Base-by-base conservation (phyloP, 2,329 filamentous ascomycete species). In the Coniella lustricola region DNA sequence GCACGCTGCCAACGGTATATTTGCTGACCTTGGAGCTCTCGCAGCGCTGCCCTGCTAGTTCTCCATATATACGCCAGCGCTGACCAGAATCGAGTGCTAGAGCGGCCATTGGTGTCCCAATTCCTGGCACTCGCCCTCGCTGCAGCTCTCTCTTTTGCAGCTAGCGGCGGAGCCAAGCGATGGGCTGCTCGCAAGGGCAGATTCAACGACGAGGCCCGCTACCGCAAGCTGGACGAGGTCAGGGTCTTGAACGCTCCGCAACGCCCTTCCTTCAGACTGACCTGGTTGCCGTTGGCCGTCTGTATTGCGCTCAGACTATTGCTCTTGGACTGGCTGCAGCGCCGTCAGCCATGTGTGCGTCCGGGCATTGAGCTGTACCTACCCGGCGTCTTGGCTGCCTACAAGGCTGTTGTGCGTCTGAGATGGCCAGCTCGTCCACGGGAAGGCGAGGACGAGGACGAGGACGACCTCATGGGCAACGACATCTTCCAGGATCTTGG, bases 361-460 rank as follows among this genome's bases (percentile, higher is more conserved):
- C 63, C 70, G 17, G 75, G 75, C 3, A 55, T 79, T 14, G 74
- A 79, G 67, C 75, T 71, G 49, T 74, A 74, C 54, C 57, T 78
- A 4, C 71, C 71, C 31, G 46, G 73, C 3, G 48, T 74, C 3
- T 58, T 78, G 4, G 66, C 72, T 20, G 50, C 62, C 17, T 70
- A 76, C 49, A 70, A 75, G 54, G 66, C 73, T 31, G 61, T 74
- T 29, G 67, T 66, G 4, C 56, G 65, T 44, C 64, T 60, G 21
- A 56, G 53, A 36, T 33, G 21, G 45, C 52, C 60, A 13, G 14
- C 58, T 58, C 12, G 55, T 56, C 3, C 57, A 59, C n/a, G 62
- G n/a, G 38, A 17, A 3, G 38, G 29, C 12, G 43, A 49, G 7
- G 65, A 69, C 5, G 60, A 63, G 0, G 67, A 75, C n/a, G 73